phyloP scores from a whole-genome alignment of 2,329 filamentous ascomycete genomes.

The Cladosporium sp. region DNA sequence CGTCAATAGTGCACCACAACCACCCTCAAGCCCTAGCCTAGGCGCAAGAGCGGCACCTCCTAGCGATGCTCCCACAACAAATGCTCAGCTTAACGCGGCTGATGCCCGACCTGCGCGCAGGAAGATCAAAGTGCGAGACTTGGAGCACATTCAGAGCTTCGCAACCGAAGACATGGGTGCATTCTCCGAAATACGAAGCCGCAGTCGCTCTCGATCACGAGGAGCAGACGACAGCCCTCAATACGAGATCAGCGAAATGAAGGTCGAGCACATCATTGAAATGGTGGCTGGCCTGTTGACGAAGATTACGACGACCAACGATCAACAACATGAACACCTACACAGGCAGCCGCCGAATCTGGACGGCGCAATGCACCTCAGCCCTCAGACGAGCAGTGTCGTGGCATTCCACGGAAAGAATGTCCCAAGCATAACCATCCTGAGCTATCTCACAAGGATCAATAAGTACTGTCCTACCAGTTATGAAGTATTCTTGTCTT shows the following conservation, averaged over 20 bases:
- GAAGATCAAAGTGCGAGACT: conserved; percentile 78
- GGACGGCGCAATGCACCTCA: conserved; percentile 57
- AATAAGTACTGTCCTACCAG: conserved; percentile 99
- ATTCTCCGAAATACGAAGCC: conserved; percentile 49
- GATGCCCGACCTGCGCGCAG: conserved; percentile 47
- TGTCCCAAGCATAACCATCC: conserved; percentile 91
- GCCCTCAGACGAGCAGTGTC: conserved; percentile 68
- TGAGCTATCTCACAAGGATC: conserved; percentile 92
- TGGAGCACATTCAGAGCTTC: conserved; percentile 88
- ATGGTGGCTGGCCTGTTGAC: conserved; percentile 97
- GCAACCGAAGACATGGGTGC: conserved; percentile 72
- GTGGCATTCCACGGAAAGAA: conserved; percentile 98
- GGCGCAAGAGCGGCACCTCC: conserved; percentile 26
- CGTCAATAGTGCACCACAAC: not conserved
- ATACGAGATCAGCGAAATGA: conserved; percentile 98
- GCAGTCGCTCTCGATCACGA: conserved; percentile 42
- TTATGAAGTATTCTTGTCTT: conserved; percentile 93
- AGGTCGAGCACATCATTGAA: conserved; percentile 94
- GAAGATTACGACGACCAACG: conserved; percentile 96
- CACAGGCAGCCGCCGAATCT: conserved; percentile 70
- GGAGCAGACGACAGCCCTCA: conserved; percentile 57
- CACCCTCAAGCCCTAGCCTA: conserved; percentile 12
- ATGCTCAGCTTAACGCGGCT: conserved; percentile 34
- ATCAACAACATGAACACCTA: conserved; percentile 86
- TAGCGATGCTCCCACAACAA: conserved; percentile 28